Conservation (phyloP, 176 grass and related monocot species). For the Areca catechu region DNA sequence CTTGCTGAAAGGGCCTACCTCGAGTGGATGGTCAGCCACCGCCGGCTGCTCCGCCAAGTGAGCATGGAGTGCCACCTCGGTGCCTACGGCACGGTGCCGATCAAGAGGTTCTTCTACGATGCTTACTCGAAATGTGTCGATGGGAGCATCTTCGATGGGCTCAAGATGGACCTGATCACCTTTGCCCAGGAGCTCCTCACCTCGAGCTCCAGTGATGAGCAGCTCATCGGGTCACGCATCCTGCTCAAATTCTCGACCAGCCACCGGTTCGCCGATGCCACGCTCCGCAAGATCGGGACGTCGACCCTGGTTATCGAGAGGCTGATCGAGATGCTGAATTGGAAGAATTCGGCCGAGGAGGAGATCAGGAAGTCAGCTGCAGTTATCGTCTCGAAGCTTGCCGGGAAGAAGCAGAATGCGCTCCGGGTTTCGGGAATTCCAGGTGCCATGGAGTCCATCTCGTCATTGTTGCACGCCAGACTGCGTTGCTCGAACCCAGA, state of each 20-base stretch:
- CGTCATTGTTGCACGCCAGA: slow-evolving; percentile 36
- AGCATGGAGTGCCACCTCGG: slow-evolving; percentile 30
- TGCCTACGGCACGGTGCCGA: slow-evolving; percentile 28
- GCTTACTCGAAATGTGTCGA: slow-evolving; percentile 60
- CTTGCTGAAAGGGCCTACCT: slow-evolving; percentile 53
- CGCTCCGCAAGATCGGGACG: slow-evolving; percentile 36
- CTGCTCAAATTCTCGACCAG: slow-evolving; percentile 31
- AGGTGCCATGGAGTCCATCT: slow-evolving; percentile 47
- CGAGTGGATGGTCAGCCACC: slow-evolving; percentile 59
- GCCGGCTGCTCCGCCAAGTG: slow-evolving; percentile 39
- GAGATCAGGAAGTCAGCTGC: slow-evolving; percentile 36
- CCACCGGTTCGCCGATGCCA: slow-evolving; percentile 21
- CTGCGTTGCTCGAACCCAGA: no score
- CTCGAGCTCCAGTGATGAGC: slow-evolving; percentile 41
- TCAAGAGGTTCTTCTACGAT: slow-evolving; percentile 72
- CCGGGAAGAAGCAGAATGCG: slow-evolving; percentile 51
- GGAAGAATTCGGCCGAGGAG: slow-evolving; percentile 32
- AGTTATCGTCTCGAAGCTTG: slow-evolving; percentile 55
- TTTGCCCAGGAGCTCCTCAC: slow-evolving; percentile 56
- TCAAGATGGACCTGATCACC: slow-evolving; percentile 63
- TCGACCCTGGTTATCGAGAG: slow-evolving; percentile 34
- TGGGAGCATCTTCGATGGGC: slow-evolving; percentile 57
- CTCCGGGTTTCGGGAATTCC: slow-evolving; percentile 41
- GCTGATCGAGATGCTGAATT: slow-evolving; percentile 57
- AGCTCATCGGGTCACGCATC: slow-evolving; percentile 47